A percentile compares a stretch with the other conserved stretches of the same genome.
phyloP scores from a whole-genome alignment of 2,329 filamentous ascomycete genomes.

The Exserohilum rostratum region DNA sequence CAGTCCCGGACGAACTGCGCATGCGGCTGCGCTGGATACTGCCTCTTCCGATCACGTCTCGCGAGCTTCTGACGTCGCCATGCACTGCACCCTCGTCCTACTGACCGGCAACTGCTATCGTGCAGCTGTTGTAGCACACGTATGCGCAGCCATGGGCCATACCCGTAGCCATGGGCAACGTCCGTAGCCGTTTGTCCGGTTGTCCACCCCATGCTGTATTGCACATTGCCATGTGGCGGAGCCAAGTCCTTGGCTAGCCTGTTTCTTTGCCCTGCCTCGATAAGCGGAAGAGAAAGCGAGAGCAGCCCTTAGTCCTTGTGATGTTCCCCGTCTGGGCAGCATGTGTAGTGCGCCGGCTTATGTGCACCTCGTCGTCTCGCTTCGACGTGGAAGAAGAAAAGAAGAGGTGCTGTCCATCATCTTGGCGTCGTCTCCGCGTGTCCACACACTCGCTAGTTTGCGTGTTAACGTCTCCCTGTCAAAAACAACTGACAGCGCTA shows the following conservation, averaged over 20 bases:
- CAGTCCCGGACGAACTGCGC: background rate
- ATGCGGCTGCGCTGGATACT: background rate
- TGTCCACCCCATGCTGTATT: background rate
- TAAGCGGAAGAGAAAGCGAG: conserved; percentile 4
- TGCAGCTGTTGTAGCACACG: background rate
- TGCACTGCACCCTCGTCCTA: background rate
- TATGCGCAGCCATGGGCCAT: too few relatives aligned
- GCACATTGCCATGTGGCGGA: background rate
- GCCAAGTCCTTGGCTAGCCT: background rate
- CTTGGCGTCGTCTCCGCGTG: background rate
- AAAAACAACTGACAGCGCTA: background rate
- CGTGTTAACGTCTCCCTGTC: background rate
- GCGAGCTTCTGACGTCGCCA: background rate
- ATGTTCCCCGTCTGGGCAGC: background rate
- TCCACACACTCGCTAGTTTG: background rate
- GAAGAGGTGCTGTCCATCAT: background rate
- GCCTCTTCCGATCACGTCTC: background rate
- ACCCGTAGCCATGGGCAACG: background rate
- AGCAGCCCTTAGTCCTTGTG: background rate
- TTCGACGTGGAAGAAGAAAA: background rate
- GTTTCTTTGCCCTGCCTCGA: background rate
- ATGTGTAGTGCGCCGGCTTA: background rate
- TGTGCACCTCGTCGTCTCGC: background rate
- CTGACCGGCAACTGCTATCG: too few relatives aligned
- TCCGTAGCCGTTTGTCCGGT: conserved; percentile 9